Base-by-base conservation (phyloP, 2,329 filamentous ascomycete genomes). In the Aspergillus sp. region DNA sequence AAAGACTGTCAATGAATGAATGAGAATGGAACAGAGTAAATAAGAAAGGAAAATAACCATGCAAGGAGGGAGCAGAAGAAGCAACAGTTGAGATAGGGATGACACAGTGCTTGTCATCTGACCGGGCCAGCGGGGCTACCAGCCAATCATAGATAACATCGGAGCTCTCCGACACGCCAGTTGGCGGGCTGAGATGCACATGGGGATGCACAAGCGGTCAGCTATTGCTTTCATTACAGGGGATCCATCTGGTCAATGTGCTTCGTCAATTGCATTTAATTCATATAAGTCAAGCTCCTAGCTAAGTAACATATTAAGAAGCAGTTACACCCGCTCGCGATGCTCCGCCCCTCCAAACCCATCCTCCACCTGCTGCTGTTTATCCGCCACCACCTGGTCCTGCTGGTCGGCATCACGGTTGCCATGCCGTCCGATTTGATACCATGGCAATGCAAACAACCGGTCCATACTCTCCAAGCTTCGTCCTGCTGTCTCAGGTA, bases 391-490 rank as follows among this genome's bases (percentile, higher is more conserved):
- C 8, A 61, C 61, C 23, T 65, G 57, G 49, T 74, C 72, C 8
- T 67, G 68, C 58, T 65, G 62, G 27, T 70, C 72, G 1, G 71
- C 72, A 62, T 74, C 72, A 39, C 54, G 52, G 23, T 73, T 72
- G 17, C 73, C 74, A 36, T 73, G 69, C 11, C 67, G 77, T 32
- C 90, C 90, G 65, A 94, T 91, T 73, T 84, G 83, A 73, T 90
- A 87, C 90, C 90, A 93, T 0, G 87, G 88, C 52, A 92, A 79
- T 54, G 83, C 84, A 70, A 92, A 92, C 64, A 92, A 79, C 25
- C 82, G 80, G 70, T 92, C 88, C 84, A 92, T 90, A 64, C 81
- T 86, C 78, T 79, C 77, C 4, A 79, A 65, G 4, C 74, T 78
- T 48, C 79, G 78, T 19, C 89, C 89, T 0, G 84, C 83, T 0